A percentile compares a stretch with the other conserved stretches of the same genome.
Evolutionary conservation across 2,329 filamentous ascomycete genomes (phyloP).

Genomic region (Penicillium expansum): DNA sequence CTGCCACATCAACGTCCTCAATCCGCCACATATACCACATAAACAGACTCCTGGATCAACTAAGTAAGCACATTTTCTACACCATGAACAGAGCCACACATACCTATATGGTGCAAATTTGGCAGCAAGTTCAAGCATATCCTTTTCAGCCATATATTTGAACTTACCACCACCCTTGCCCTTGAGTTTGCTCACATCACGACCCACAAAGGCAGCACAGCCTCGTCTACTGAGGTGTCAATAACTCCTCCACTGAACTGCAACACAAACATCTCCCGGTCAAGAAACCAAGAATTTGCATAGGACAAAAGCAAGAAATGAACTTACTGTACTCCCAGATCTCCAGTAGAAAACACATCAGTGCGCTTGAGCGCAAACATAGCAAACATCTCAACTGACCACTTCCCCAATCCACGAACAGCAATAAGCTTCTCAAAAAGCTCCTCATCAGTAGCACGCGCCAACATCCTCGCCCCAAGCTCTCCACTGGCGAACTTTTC

Average conservation of each 20-base stretch:
- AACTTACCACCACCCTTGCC: conserved; percentile 78
- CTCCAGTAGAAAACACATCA: conserved; percentile 90
- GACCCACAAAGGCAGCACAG: conserved; percentile 82
- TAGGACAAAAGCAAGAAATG: neutral
- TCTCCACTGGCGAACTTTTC: conserved; percentile 75
- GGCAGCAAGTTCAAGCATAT: conserved; percentile 81
- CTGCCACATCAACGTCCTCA: conserved; percentile 69
- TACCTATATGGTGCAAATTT: conserved; percentile 78
- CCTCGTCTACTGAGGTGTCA: conserved; percentile 56
- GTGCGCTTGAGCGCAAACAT: conserved; percentile 91
- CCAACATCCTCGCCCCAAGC: conserved; percentile 71
- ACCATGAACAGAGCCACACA: conserved; percentile 14
- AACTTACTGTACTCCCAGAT: conserved; percentile 80
- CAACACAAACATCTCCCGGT: neutral
- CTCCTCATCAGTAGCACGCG: conserved; percentile 78
- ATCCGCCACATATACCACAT: conserved; percentile 99
- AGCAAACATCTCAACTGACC: conserved; percentile 98
- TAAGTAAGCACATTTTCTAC: conserved; percentile 15
- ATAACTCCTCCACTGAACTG: neutral
- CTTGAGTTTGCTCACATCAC: conserved; percentile 81
- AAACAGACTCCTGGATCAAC: conserved; percentile 67
- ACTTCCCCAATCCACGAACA: conserved; percentile 80
- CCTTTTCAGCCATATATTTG: conserved; percentile 95
- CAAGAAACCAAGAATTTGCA: neutral
- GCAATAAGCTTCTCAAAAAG: conserved; percentile 78